Evolutionary conservation across 163 green algal species (phyloP), one percentile per base, ranked within the genome.

Genomic region (Chlamydomonas reinhardtii): DNA sequence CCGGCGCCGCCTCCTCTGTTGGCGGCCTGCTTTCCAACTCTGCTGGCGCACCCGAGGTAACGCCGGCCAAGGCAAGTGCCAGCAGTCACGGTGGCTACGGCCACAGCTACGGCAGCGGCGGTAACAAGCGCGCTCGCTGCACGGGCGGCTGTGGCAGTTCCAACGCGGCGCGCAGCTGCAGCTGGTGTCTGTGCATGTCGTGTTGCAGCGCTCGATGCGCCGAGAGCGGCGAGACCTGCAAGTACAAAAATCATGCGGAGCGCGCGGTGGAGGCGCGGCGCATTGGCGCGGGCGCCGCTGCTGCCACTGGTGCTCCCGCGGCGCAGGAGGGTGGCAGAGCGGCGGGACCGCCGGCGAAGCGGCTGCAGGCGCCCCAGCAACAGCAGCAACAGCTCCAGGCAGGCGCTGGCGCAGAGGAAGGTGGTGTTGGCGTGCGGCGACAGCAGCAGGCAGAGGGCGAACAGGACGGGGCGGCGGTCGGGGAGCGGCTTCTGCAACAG

Each of bases 171-270:
- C 80, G 80, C 9, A 29, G 27, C 14, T 86, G 80, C 80, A 80
- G 35, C 70, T 86, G 80, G 80, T 35, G 35, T 0, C 29, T 86
- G 54, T 86, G 80, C 61, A 79, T 86, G 24, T n/a, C 17, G 2
- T 86, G 80, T 54, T 86, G 80, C 37, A 66, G 27, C 19, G 35
- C 11, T 2, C 80, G 56, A 25, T 86, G 80, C 54, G 32, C 61
- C 27, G 35, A 9, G 17, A 39, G 16, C 15, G 80, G 80, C 4
- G 80, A 86, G 80, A 24, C n/a, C 34, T 86, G 80, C 59, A 79
- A 73, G 56, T 86, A 86, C 69, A 27, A n/a, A 25, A 86, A 86
- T 70, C 80, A 86, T 27, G 80, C 80, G 14, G 79, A 79, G 70
- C 79, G 79, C 20, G 62, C 69, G 79, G 6, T 4, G 43, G 76